Percentiles rank a stretch among this genome's conserved stretches.
phyloP scores from a whole-genome alignment of 768 basidiomycete genomes.

The Lentinula aciculospora region DNA sequence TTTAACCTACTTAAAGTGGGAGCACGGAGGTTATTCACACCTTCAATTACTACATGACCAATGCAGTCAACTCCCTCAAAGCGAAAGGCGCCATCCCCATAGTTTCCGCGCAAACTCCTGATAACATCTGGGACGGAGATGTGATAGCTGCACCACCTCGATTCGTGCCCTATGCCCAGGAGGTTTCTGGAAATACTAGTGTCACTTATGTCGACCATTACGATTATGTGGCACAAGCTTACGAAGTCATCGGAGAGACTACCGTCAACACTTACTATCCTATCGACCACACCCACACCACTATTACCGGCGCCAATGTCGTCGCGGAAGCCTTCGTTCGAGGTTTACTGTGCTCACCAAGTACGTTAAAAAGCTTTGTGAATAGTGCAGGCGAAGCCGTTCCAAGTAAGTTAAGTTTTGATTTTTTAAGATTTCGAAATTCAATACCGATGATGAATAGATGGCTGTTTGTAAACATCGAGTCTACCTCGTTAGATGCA shows the following conservation, averaged over 20 bases:
- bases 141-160: slow-evolving; percentile 31
- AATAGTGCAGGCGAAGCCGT: slow-evolving; percentile 31
- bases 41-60: slow-evolving; percentile 38
- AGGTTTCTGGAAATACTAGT: slow-evolving; percentile 27
- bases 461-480: slow-evolving; percentile 15
- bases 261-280: slow-evolving; percentile 34
- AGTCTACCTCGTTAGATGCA: background rate
- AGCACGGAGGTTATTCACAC: slow-evolving; percentile 34
- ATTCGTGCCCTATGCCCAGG: slow-evolving; percentile 40
- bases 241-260: slow-evolving; percentile 30
- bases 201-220: slow-evolving; percentile 42
- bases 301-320: slow-evolving; percentile 35
- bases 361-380: slow-evolving; percentile 25
- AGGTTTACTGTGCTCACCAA: slow-evolving; percentile 35
- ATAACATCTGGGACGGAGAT: slow-evolving; percentile 34
- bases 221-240: slow-evolving; percentile 35
- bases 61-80: slow-evolving; percentile 33
- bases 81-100: slow-evolving; percentile 44
- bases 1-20: slow-evolving; percentile 21
- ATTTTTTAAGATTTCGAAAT: background rate
- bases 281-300: slow-evolving; percentile 42
- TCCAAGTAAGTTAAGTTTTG: slow-evolving; percentile 22
- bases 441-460: slow-evolving; percentile 1
- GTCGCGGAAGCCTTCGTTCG: slow-evolving; percentile 44
- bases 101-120: slow-evolving; percentile 42